Percentiles rank a stretch among this genome's conserved stretches.
These are phyloP conservation scores for Hypoxylon sp. DNA, from an alignment of 2,329 filamentous ascomycete genomes.

Conservation along the genomic window DNA sequence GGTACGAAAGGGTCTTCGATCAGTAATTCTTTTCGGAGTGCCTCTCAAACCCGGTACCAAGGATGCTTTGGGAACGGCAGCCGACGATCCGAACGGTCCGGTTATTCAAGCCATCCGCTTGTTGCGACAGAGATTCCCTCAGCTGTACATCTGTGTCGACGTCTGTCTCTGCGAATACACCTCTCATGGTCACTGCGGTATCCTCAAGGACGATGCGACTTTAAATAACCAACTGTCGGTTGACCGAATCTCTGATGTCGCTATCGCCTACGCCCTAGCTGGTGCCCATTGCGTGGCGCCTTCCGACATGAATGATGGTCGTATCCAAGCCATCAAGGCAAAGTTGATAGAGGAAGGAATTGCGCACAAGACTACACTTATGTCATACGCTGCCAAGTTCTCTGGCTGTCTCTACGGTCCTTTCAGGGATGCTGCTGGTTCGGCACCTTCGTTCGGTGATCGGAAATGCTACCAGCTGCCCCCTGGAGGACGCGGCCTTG, in stretches of 20 bases:
- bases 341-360: conserved; percentile 97
- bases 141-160: conserved; percentile 91
- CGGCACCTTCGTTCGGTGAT: conserved; percentile 91
- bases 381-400: conserved; percentile 99
- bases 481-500: conserved; percentile 90
- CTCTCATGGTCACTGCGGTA: conserved; percentile 96
- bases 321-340: conserved; percentile 96
- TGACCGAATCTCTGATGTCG: conserved; percentile 96
- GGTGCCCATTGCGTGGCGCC: conserved; percentile 97
- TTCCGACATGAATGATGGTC: conserved; percentile 98
- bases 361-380: conserved; percentile 89
- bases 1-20: conserved; percentile 89
- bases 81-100: conserved; percentile 92
- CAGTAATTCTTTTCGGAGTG: conserved; percentile 96
- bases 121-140: conserved; percentile 86
- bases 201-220: conserved; percentile 90
- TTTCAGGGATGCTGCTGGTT: conserved; percentile 96
- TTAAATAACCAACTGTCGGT: conserved; percentile 95
- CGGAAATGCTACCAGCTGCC: conserved; percentile 97
- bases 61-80: conserved; percentile 90
- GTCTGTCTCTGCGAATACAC: conserved; percentile 99
- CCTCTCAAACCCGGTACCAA: conserved; percentile 85
- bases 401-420: conserved; percentile 96
- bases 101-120: conserved; percentile 90
- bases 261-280: conserved; percentile 94